These are phyloP conservation scores for Erysiphe neolycopersici DNA, from an alignment of 2,329 filamentous ascomycete genomes.

Conservation along the genomic window DNA sequence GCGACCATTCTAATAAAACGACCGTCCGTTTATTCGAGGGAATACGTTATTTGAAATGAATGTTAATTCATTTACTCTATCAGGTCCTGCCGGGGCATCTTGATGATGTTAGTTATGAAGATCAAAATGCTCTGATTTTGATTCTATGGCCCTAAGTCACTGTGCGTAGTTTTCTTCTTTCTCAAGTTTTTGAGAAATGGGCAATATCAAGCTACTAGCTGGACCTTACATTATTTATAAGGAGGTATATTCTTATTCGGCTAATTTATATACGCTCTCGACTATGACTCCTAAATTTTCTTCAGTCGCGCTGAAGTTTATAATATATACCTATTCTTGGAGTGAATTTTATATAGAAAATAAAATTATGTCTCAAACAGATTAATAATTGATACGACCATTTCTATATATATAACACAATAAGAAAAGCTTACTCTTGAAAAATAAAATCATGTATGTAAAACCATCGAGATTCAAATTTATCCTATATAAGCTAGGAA, in stretches of 20 bases:
- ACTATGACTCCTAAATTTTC: neutral
- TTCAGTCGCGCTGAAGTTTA: neutral
- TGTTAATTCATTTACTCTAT: neutral
- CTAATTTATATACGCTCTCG: neutral
- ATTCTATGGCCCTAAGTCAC: neutral
- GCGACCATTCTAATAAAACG: no score
- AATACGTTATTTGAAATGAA: neutral
- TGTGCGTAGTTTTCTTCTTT: neutral
- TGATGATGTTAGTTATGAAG: conserved; percentile 1
- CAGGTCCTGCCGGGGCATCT: neutral
- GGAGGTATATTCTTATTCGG: neutral
- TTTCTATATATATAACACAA: no score
- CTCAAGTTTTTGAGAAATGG: neutral
- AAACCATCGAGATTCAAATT: no score
- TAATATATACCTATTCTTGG: neutral
- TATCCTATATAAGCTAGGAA: no score
- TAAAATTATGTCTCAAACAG: no score
- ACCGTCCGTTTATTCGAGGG: no score
- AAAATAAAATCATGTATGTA: no score
- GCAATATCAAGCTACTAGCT: neutral
- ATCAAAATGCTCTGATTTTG: neutral
- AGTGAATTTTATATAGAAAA: neutral
- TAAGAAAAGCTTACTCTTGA: no score
- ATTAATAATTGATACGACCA: no score
- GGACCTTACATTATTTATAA: neutral